Evolutionary conservation across 306 rosid genomes (phyloP), one percentile per base, ranked within the genome.

Genomic region (Pyrus betulifolia): DNA sequence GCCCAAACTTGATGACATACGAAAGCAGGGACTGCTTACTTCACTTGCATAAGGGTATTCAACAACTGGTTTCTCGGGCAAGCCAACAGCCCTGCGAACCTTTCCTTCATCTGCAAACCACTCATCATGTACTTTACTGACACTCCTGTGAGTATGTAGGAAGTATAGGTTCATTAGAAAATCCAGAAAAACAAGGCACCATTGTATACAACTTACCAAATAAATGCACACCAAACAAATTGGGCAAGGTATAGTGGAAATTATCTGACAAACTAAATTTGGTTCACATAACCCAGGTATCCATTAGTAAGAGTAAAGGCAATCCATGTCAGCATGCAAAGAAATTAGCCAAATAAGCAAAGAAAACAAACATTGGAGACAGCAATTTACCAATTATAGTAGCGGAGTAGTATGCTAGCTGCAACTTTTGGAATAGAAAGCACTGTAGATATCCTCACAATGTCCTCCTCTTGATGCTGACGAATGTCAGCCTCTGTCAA

Each of bases 101-200:
- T 82, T 87, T 74, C 85, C 89, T 85, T 89, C 93, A 60, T 89
- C 84, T 46, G 86, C 93, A 77, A 89, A 89, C 91, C 93, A 89
- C 85, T 87, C 91, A 75, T 89, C 93, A 30, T 87, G 91, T 62
- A 89, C 86, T 83, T 87, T 87, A 82, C 93, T 82, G 61, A 87
- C 88, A 72, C 87, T 89, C 93, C 93, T 89, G 81, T 63, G 33
- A 38, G 17, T 38, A 73, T 10, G 72, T 61, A 45, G 63, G 51
- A 42, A 61, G 22, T 45, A 58, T 19, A 74, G 42, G 30, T 45
- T 73, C 55, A 54, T 67, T 19, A 81, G 42, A 81, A 60, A 52
- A 70, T 44, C 65, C 22, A 52, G 31, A 38, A 63, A 58, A 42
- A 25, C 46, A 88, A 31, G 11, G 10, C 59, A 60, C 19, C 52